phyloP scores from a whole-genome alignment of 495 filamentous ascomycete species.

The Amphirosellinia nigrospora region DNA sequence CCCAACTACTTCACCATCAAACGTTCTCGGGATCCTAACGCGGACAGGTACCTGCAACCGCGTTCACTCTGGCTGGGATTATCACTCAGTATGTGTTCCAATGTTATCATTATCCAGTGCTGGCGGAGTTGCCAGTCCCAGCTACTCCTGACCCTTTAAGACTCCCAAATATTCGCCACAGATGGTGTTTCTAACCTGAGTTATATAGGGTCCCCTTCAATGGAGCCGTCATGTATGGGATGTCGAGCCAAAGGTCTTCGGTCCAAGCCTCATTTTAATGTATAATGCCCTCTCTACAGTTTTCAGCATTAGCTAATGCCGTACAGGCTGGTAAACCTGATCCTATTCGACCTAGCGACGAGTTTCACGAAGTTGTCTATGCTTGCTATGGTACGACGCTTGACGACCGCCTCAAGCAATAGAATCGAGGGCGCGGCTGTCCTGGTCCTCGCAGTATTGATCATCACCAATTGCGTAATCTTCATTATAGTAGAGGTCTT shows the following conservation, averaged over 20 bases:
- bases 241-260: conserved; percentile 45
- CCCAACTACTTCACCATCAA: not conserved
- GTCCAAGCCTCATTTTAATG: conserved; percentile 49
- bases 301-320: not conserved
- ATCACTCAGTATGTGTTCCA: conserved; percentile 38
- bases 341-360: conserved; percentile 60
- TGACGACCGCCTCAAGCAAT: conserved; percentile 33
- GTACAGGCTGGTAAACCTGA: conserved; percentile 54
- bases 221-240: conserved; percentile 66
- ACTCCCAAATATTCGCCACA: not conserved
- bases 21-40: not conserved
- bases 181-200: not conserved
- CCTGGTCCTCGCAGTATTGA: conserved; percentile 53
- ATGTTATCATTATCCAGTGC: not conserved
- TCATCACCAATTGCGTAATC: conserved; percentile 48
- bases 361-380: conserved; percentile 63
- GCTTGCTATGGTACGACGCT: conserved; percentile 54
- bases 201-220: conserved; percentile 40
- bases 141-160: not conserved
- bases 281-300: conserved; percentile 17
- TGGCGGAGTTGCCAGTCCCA: not conserved
- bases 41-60: conserved; percentile 42
- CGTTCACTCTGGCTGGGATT: conserved; percentile 52
- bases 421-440: conserved; percentile 36
- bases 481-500: conserved; percentile 61